phyloP scores from a whole-genome alignment of 2,329 filamentous ascomycete species.

The Ilyonectria destructans region DNA sequence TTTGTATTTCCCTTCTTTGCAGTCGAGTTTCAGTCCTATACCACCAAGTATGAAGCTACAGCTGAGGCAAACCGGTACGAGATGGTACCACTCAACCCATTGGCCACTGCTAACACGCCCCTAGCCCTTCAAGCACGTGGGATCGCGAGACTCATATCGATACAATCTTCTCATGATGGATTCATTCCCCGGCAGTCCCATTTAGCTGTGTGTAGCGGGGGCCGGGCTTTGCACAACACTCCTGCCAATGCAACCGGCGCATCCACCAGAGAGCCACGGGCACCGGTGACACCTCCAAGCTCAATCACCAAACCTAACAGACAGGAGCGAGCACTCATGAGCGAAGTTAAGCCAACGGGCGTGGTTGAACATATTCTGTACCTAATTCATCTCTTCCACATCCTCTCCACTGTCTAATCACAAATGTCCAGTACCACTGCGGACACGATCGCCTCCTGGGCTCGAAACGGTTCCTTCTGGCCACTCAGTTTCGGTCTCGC shows the following conservation, averaged over 20 bases:
- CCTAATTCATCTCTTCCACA: background rate
- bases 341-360: background rate
- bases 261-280: background rate
- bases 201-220: background rate
- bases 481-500: constrained; percentile 2
- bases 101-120: background rate
- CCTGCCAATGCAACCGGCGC: background rate
- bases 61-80: background rate
- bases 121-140: background rate
- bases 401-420: background rate
- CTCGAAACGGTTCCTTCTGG: background rate
- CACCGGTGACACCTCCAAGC: background rate
- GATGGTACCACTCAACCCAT: background rate
- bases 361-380: background rate
- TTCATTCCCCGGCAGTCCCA: background rate
- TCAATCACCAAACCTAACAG: background rate
- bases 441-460: background rate
- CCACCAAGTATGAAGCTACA: background rate
- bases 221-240: background rate
- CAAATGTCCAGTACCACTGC: background rate
- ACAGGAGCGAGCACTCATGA: background rate
- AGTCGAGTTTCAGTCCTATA: background rate
- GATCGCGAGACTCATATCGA: no score
- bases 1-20: background rate
- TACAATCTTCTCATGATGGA: no score